Conservation (phyloP, 78 protist genomes). For the Salpingoeca rosetta region DNA sequence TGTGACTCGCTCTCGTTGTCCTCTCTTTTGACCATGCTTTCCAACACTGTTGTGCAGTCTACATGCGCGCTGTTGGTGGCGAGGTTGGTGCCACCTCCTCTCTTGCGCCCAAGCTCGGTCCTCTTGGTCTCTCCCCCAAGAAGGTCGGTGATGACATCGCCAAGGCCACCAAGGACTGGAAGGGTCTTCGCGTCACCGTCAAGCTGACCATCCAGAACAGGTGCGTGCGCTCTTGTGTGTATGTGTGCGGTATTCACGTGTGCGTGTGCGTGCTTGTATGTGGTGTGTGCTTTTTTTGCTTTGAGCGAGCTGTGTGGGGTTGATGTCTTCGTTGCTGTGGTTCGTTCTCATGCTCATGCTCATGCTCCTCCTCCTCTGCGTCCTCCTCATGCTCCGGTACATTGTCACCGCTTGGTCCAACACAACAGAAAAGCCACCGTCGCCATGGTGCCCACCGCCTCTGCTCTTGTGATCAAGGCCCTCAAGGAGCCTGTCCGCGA, state of each 20-base stretch:
- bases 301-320: not conserved
- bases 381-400: not conserved
- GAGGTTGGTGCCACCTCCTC: constrained; percentile 86
- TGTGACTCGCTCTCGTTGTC: too few species aligned
- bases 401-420: too few species aligned
- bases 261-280: too few species aligned
- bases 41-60: constrained; percentile 47
- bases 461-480: constrained; percentile 87
- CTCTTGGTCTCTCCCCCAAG: constrained; percentile 96
- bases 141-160: constrained; percentile 96
- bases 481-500: constrained; percentile 97
- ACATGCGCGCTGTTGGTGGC: constrained; percentile 91
- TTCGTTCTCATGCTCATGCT: not conserved
- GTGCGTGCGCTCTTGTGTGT: too few species aligned
- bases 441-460: constrained; percentile 89
- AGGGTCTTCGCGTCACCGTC: constrained; percentile 87
- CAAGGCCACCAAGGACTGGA: constrained; percentile 87
- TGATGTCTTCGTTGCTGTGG: not conserved
- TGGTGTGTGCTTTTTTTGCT: too few species aligned
- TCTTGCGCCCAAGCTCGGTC: constrained; percentile 97
- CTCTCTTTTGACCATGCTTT: too few species aligned
- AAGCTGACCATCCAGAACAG: constrained; percentile 91
- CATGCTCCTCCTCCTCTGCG: not conserved
- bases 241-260: too few species aligned
- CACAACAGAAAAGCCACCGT: constrained; percentile 77